Base-by-base conservation (phyloP, 2,329 filamentous ascomycete species). In the Fusarium marasasianum region DNA sequence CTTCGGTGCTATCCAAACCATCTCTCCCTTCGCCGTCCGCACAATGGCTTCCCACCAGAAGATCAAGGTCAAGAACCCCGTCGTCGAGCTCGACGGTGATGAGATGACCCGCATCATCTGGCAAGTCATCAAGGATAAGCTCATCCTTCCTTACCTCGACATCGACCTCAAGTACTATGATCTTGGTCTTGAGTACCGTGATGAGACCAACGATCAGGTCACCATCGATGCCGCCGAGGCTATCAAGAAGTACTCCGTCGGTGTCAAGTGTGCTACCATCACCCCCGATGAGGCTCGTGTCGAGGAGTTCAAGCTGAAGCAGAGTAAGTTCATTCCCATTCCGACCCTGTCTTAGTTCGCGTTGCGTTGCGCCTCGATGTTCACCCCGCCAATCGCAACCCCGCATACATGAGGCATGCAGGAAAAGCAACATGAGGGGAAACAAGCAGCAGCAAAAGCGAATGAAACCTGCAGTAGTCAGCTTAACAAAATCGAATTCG, bases 61-160 rank as follows among this genome's bases (percentile, higher is more conserved):
- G 92, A 98, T 98, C 90, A 96, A 97, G 91, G 96, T 99, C 88
- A 95, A 97, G 91, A 98, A 98, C 86, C 96, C 96, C 76, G 92
- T 99, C 83, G 96, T 99, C 84, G 96, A 98, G 88, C 91, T 98
- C 80, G 96, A 98, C 83, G 96, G 96, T 81, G 91, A 93, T 80
- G 91, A 95, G 92, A 98, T 98, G 96, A 99, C 96, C 79, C 90
- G 96, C 80, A 95, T 99, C 84, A 99, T 99, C 88, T 99, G 96
- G 96, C 89, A 98, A 88, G 92, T 94, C 84, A 99, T 99, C 90
- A 98, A 98, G 90, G 94, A 98, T 87, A 98, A 97, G 90, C 96
- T 98, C 88, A 98, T 98, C 86, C 89, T 92, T 86, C 95, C 95
- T 64, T 98, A 96, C 87, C 92, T 99, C 78, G 95, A 98, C 84